A percentile compares a stretch with the other conserved stretches of the same genome.
These are phyloP conservation scores for Saraca asoca DNA, from an alignment of 331 rosid genomes.

Conservation along the genomic window DNA sequence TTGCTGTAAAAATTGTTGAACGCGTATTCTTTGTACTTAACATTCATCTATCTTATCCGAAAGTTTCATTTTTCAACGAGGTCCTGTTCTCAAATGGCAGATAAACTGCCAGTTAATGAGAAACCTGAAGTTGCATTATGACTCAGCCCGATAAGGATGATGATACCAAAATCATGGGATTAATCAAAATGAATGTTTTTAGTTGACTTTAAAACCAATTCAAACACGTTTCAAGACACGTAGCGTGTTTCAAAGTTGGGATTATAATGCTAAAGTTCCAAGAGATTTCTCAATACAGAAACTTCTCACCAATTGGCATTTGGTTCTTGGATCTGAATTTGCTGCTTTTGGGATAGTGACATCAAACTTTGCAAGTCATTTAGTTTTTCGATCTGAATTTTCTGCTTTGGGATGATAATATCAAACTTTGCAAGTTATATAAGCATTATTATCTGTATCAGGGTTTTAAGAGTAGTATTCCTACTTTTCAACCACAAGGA, in stretches of 20 bases:
- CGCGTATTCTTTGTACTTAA: neutral
- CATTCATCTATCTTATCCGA: neutral
- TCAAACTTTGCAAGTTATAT: too few species aligned
- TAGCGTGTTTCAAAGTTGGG: constrained; percentile 2
- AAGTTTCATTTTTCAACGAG: neutral
- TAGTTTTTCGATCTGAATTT: neutral
- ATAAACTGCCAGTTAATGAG: neutral
- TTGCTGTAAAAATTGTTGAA: too few species aligned
- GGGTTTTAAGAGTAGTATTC: too few species aligned
- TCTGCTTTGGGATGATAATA: too few species aligned
- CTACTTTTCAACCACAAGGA: too few species aligned
- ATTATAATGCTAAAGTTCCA: too few species aligned
- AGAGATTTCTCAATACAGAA: neutral
- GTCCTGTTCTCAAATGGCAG: neutral
- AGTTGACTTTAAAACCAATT: neutral
- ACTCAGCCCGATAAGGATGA: neutral
- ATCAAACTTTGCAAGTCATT: too few species aligned
- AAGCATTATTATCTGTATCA: too few species aligned
- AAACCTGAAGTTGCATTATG: too few species aligned
- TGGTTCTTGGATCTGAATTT: too few species aligned
- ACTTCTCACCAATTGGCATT: too few species aligned
- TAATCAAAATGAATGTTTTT: neutral
- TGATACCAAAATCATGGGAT: constrained; percentile 35
- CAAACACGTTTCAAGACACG: neutral
- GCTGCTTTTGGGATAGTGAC: too few species aligned